A percentile compares a stretch with the other conserved stretches of the same genome.
These are phyloP conservation scores for Schoenoplectus triqueter DNA, from an alignment of 202 grass and related monocot genomes.

Conservation along the genomic window DNA sequence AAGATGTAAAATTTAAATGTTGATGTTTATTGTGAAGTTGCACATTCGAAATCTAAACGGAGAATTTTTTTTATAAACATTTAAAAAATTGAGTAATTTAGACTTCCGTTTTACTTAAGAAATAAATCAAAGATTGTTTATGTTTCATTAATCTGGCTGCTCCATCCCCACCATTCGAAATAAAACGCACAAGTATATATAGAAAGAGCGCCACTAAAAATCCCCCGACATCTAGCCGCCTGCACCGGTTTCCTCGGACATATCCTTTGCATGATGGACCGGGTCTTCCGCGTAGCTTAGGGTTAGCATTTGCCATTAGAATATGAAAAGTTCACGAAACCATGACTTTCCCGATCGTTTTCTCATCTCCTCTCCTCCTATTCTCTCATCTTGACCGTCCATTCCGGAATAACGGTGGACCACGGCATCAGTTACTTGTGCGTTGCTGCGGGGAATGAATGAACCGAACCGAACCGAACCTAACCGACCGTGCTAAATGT, in stretches of 20 bases:
- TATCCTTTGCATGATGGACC: slow-evolving; percentile 21
- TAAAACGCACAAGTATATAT: background rate
- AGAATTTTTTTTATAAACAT: too few relatives aligned
- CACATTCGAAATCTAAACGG: background rate
- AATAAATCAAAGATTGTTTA: too few relatives aligned
- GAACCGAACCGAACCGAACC: background rate
- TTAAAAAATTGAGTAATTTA: too few relatives aligned
- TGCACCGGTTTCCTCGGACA: slow-evolving; percentile 5
- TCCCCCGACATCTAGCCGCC: background rate
- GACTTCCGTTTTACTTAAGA: too few relatives aligned
- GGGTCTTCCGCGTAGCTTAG: slow-evolving; percentile 3
- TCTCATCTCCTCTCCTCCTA: background rate
- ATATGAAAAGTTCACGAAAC: background rate
- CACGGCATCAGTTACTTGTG: background rate
- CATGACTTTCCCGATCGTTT: background rate
- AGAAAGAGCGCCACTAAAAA: background rate
- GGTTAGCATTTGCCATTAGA: background rate
- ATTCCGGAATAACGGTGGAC: background rate
- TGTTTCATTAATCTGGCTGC: too few relatives aligned
- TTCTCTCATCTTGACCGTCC: background rate
- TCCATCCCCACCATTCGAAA: background rate
- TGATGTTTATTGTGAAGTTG: background rate
- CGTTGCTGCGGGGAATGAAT: background rate
- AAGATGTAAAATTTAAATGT: background rate
- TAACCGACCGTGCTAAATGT: background rate